A percentile compares a stretch with the other conserved stretches of the same genome.
These are phyloP conservation scores for Lasiodiplodia theobromae DNA, from an alignment of 2,329 filamentous ascomycete genomes.

Conservation along the genomic window DNA sequence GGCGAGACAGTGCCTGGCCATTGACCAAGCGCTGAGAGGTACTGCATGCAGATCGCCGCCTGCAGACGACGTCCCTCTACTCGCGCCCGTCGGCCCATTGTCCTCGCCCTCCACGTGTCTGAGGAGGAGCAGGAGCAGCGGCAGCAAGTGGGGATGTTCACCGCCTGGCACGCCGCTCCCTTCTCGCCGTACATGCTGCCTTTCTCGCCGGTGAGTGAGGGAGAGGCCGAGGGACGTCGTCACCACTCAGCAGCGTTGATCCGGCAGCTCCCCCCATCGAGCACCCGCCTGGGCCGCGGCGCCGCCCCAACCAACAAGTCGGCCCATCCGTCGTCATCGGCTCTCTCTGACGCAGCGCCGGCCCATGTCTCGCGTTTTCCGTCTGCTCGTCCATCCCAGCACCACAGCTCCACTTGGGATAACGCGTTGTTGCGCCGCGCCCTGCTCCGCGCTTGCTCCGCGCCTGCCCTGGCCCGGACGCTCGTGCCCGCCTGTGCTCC, in stretches of 20 bases:
- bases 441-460: slow-evolving; percentile 22
- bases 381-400: slow-evolving; percentile 17
- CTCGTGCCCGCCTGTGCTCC: slow-evolving; percentile 3
- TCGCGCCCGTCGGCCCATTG: slow-evolving; percentile 5
- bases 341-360: not conserved
- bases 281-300: slow-evolving; percentile 19
- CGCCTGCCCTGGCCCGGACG: not conserved
- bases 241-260: slow-evolving; percentile 15
- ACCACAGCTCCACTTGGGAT: slow-evolving; percentile 19
- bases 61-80: not conserved
- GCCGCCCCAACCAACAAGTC: slow-evolving; percentile 15
- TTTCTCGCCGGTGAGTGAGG: not conserved
- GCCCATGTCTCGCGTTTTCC: slow-evolving; percentile 1
- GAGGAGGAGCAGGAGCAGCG: not conserved
- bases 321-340: slow-evolving; percentile 22
- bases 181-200: slow-evolving; percentile 3
- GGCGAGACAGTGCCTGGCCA: slow-evolving; percentile 17
- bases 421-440: slow-evolving; percentile 13
- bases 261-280: slow-evolving; percentile 19
- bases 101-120: slow-evolving; percentile 20
- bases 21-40: not conserved
- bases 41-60: slow-evolving; percentile 13
- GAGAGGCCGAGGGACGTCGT: not conserved
- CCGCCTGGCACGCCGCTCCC: slow-evolving; percentile 7
- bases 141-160: slow-evolving; percentile 15